Evolutionary conservation across 139 green algal genomes (phyloP).

Genomic region (Astrephomene gubernaculifera): DNA sequence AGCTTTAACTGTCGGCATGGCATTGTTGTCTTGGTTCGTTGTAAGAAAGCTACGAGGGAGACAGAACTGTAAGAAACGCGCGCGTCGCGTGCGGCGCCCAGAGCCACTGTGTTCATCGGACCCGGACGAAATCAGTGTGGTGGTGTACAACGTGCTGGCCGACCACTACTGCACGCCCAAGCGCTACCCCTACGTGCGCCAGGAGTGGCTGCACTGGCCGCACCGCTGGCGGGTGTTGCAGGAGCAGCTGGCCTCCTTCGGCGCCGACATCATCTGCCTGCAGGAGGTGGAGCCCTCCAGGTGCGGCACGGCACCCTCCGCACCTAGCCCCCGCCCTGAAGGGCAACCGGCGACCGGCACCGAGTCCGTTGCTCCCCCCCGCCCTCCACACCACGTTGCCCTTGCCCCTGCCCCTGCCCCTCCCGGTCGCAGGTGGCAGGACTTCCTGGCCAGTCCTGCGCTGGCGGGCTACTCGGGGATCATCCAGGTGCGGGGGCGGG

Average conservation of each 20-base stretch:
- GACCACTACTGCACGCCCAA: conserved; percentile 54
- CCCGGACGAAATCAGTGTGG: conserved; percentile 32
- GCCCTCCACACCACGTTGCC: no score
- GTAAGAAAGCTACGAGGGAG: conserved; percentile 2
- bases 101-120: not conserved
- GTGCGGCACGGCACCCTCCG: conserved; percentile 30
- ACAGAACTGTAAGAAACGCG: conserved; percentile 2
- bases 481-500: not conserved
- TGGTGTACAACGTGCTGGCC: conserved; percentile 68
- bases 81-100: not conserved
- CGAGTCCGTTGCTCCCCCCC: no score
- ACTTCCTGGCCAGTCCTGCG: not conserved
- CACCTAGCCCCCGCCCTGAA: no score
- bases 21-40: not conserved
- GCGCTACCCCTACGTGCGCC: conserved; percentile 56
- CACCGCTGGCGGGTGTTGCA: conserved; percentile 55
- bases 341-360: no score
- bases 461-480: conserved; percentile 16
- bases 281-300: conserved; percentile 62
- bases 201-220: conserved; percentile 32
- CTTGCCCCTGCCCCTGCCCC: no score
- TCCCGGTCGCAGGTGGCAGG: conserved; percentile 32
- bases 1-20: not conserved
- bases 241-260: conserved; percentile 55
- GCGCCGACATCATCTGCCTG: conserved; percentile 64